These are phyloP conservation scores for Chaetomium cochliodes DNA, from an alignment of 495 filamentous ascomycete species.

Conservation along the genomic window DNA sequence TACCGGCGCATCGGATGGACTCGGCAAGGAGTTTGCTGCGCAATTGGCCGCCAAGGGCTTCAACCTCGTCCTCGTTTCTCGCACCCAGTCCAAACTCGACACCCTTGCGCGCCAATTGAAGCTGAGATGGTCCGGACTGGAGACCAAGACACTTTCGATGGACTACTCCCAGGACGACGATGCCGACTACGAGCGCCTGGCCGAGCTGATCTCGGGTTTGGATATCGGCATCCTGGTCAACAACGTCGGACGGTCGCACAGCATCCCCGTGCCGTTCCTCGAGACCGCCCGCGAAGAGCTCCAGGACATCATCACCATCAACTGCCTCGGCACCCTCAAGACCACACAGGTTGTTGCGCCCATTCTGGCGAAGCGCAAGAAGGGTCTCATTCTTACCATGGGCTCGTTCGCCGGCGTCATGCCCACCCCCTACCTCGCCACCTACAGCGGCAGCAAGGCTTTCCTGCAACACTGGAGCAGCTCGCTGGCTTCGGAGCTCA, in stretches of 20 bases:
- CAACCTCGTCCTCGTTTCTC: constrained; percentile 90
- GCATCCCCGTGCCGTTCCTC: constrained; percentile 85
- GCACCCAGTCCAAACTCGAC: constrained; percentile 85
- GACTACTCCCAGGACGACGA: constrained; percentile 81
- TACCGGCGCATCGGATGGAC: constrained; percentile 93
- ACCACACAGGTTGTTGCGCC: constrained; percentile 83
- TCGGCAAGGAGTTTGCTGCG: constrained; percentile 93
- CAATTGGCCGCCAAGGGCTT: constrained; percentile 89
- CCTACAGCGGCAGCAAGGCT: constrained; percentile 96
- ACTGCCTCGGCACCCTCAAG: constrained; percentile 83
- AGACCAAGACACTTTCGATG: constrained; percentile 79
- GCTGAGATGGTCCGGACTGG: constrained; percentile 59
- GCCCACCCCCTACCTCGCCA: constrained; percentile 89
- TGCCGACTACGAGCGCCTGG: constrained; percentile 71
- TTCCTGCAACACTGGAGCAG: constrained; percentile 97
- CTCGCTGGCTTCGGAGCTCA: constrained; percentile 79
- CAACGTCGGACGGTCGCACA: constrained; percentile 94
- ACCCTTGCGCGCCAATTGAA: constrained; percentile 72
- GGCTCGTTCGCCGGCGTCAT: constrained; percentile 89
- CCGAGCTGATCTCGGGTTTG: constrained; percentile 62
- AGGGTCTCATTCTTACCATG: constrained; percentile 93
- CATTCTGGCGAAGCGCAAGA: constrained; percentile 75
- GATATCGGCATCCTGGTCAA: constrained; percentile 91
- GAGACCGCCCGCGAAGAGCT: constrained; percentile 76
- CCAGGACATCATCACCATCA: constrained; percentile 87